phyloP scores from a whole-genome alignment of 2,329 filamentous ascomycete genomes.

The Zymoseptoria passerinii region DNA sequence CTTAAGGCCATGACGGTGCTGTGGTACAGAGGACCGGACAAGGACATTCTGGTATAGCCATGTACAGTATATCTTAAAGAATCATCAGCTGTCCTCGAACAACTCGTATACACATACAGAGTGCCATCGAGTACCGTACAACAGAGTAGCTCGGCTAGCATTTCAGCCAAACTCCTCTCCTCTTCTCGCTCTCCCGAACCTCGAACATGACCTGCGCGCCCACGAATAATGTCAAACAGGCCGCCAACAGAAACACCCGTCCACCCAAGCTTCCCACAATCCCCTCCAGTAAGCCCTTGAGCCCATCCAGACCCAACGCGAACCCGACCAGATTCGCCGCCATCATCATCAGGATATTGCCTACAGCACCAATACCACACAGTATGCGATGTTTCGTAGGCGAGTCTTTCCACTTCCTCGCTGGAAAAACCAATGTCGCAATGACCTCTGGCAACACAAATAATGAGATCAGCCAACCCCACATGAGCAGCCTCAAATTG shows the following conservation, averaged over 20 bases:
- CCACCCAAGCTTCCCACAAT: constrained; percentile 73
- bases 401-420: constrained; percentile 57
- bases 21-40: too few relatives aligned
- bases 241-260: constrained; percentile 60
- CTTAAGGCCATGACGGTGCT: not conserved
- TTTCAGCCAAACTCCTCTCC: constrained; percentile 73
- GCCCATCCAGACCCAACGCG: constrained; percentile 79
- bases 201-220: constrained; percentile 96
- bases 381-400: constrained; percentile 71
- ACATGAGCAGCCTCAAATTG: constrained; percentile 78
- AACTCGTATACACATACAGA: not conserved
- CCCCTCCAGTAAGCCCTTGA: constrained; percentile 65
- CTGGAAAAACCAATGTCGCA: constrained; percentile 64
- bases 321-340: constrained; percentile 90
- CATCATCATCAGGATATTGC: constrained; percentile 92
- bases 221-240: constrained; percentile 69
- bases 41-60: too few relatives aligned
- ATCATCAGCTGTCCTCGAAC: not conserved
- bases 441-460: constrained; percentile 88
- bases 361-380: constrained; percentile 71
- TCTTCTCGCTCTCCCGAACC: constrained; percentile 72
- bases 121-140: not conserved
- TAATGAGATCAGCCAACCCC: constrained; percentile 92
- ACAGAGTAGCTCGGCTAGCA: constrained; percentile 45
- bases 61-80: not conserved